Conservation (phyloP, 2,329 filamentous ascomycete genomes). For the Cladosporium sp. region DNA sequence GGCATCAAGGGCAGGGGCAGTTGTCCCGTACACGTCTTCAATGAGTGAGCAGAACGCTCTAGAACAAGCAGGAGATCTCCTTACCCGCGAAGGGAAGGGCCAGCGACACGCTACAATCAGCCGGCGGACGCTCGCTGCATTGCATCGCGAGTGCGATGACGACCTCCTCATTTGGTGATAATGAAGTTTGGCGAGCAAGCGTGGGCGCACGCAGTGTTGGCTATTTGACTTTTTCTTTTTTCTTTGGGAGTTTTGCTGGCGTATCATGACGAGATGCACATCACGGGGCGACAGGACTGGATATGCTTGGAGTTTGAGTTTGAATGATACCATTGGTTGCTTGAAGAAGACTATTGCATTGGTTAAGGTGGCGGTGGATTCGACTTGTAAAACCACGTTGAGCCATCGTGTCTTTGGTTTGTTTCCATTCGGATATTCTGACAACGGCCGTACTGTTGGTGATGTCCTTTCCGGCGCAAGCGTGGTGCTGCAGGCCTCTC, state of each 20-base stretch:
- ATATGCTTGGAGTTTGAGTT: not conserved
- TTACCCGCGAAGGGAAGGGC: not conserved
- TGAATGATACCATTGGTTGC: not conserved
- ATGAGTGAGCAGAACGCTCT: constrained; percentile 32
- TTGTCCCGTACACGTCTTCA: constrained; percentile 61
- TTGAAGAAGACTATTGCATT: not conserved
- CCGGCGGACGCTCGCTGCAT: not conserved
- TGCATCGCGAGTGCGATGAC: not conserved
- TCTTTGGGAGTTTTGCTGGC: not conserved
- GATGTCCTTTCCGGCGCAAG: not conserved
- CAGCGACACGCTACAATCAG: not conserved
- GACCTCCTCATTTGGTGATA: not conserved
- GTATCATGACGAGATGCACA: not conserved
- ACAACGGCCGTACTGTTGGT: not conserved
- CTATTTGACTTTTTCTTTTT: not conserved
- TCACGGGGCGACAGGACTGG: not conserved
- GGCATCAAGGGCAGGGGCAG: constrained; percentile 54
- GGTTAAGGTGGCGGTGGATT: not conserved
- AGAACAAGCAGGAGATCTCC: not conserved
- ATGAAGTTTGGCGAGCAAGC: not conserved
- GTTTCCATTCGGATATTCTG: not conserved
- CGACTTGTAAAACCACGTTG: not conserved
- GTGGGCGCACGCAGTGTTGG: not conserved
- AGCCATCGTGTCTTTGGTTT: not conserved
- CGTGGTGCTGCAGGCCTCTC: not conserved